Evolutionary conservation across 169 alveolate genomes (phyloP).

Genomic region (Plasmodium yoelii): DNA sequence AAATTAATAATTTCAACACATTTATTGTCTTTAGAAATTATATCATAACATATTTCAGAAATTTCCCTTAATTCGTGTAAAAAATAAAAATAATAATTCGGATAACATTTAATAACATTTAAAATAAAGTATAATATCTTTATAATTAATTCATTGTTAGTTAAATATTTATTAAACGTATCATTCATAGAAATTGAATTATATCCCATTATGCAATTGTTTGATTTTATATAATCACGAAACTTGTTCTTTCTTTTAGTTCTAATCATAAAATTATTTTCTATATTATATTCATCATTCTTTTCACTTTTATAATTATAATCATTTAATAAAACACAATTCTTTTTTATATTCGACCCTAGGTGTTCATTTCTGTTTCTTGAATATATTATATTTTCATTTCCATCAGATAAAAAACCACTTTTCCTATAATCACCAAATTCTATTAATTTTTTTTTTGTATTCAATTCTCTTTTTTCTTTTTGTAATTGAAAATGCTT

Average conservation of each 20-base stretch:
- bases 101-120: conserved; percentile 22
- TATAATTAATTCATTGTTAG: conserved; percentile 46
- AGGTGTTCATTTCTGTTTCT: neutral
- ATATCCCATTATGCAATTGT: conserved; percentile 33
- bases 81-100: conserved; percentile 9
- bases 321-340: neutral
- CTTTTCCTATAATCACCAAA: neutral
- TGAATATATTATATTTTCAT: neutral
- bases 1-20: conserved; percentile 33
- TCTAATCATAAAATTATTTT: neutral
- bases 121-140: conserved; percentile 42
- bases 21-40: conserved; percentile 52
- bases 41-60: conserved; percentile 42
- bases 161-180: conserved; percentile 41
- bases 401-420: conserved; percentile 15
- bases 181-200: conserved; percentile 35
- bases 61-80: conserved; percentile 45
- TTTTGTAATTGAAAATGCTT: neutral
- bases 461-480: neutral
- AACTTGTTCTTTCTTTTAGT: neutral
- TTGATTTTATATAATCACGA: conserved; percentile 7
- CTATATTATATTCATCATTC: neutral
- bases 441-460: neutral
- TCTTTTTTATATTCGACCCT: neutral
- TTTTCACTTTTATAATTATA: neutral